Percentiles rank a stretch among this genome's conserved stretches.
phyloP scores from a whole-genome alignment of 176 grass and related monocot species.

The Aegilops sharonensis region DNA sequence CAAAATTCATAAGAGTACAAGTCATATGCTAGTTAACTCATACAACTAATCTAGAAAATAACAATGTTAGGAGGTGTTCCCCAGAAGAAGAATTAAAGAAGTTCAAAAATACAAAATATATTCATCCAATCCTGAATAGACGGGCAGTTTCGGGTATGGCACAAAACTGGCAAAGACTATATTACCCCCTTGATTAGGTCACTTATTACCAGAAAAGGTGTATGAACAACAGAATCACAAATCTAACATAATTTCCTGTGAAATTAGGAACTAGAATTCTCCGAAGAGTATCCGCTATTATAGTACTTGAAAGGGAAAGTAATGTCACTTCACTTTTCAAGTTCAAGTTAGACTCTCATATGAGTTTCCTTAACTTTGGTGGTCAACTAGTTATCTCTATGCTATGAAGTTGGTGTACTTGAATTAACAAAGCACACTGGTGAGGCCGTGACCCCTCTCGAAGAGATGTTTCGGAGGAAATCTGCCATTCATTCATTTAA shows the following conservation, averaged over 20 bases:
- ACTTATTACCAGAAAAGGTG: neutral
- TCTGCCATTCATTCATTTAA: neutral
- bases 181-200: neutral
- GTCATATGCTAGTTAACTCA: neutral
- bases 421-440: neutral
- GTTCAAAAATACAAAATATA: neutral
- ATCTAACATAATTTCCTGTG: neutral
- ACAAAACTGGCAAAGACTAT: neutral
- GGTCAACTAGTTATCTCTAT: neutral
- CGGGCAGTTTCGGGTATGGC: neutral
- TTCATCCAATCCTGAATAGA: neutral
- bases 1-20: neutral
- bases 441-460: neutral
- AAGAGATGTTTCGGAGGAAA: neutral
- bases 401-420: neutral
- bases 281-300: neutral
- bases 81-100: neutral
- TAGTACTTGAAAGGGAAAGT: neutral
- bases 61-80: neutral
- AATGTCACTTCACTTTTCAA: slow-evolving; percentile 14
- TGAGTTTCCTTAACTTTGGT: neutral
- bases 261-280: neutral
- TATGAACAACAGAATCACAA: neutral
- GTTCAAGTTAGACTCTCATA: slow-evolving; percentile 14
- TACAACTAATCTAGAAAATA: slow-evolving; percentile 23